Evolutionary conservation across 225 moss, liverwort and hornwort genomes (phyloP), one percentile per base, ranked within the genome.

Genomic region (Climacium dendroides): DNA sequence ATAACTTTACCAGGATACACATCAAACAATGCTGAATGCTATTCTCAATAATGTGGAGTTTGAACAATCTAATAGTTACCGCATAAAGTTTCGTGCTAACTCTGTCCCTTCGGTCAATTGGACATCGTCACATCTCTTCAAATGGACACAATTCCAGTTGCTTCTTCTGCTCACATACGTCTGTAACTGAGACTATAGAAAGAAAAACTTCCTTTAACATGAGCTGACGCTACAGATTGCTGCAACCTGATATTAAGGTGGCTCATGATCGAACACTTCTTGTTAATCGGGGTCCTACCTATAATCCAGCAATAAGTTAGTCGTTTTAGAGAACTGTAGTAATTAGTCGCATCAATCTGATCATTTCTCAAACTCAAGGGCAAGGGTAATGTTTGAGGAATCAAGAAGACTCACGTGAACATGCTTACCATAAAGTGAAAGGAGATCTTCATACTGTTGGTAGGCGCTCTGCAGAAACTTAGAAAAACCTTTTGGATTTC

Each of bases 401-500:
- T 48, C 63, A 55, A 47, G 75, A 87, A 80, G 83, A 62, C 48
- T 89, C 81, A 82, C 47, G 81, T 81, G 73, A 71, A 71, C 76
- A 83, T 28, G 57, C 77, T 71, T 73, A 81, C 81, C 76, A 75
- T 55, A 26, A 20, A 84, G 43, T 65, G 72, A 77, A 86, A 90
- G 35, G 14, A 53, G 52, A 71, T 64, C 57, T 57, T 50, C 57
- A 50, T 64, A 50, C 54, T 63, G 43, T 43, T 66, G 35, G 52
- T 50, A 62, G 43, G 78, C 54, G 74, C 74, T 84, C 59, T 80
- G 34, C 52, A 65, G 43, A 77, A 85, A 81, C 81, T 89, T 85
- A 94, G 70, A 94, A 94, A 77, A 93, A 89, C 59, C 89, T 86
- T 65, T 90, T 94, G 55, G 92, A 92, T 88, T 89, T 94, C 67